Conservation (phyloP, 805 yeast genomes). For the Saturnispora sekii region DNA sequence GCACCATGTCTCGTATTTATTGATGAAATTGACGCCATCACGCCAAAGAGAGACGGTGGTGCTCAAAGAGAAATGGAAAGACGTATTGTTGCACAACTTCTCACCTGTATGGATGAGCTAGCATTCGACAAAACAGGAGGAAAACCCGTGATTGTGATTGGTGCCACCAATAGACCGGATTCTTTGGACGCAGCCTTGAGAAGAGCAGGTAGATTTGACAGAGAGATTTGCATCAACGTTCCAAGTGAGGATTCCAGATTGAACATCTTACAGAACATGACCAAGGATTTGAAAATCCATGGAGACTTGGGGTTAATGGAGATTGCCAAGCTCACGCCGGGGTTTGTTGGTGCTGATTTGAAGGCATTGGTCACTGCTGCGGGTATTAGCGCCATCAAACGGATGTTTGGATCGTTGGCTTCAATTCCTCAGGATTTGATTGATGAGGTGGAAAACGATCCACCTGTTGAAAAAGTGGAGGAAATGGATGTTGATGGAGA, state of each 20-base stretch:
- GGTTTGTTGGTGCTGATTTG: slow-evolving; percentile 95
- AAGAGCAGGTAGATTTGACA: slow-evolving; percentile 93
- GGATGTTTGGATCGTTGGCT: slow-evolving; percentile 65
- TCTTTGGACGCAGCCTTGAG: slow-evolving; percentile 89
- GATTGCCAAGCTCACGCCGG: slow-evolving; percentile 90
- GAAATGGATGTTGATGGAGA: slow-evolving; percentile 5
- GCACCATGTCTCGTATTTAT: slow-evolving; percentile 93
- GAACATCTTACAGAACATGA: slow-evolving; percentile 68
- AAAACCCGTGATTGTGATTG: slow-evolving; percentile 86
- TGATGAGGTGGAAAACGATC: slow-evolving; percentile 20
- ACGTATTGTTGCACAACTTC: slow-evolving; percentile 88
- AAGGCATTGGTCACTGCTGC: slow-evolving; percentile 93
- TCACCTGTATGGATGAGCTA: slow-evolving; percentile 91
- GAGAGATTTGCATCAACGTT: slow-evolving; percentile 91
- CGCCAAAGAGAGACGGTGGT: slow-evolving; percentile 96
- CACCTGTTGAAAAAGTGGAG: background rate
- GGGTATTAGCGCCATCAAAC: slow-evolving; percentile 85
- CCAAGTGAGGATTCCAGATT: slow-evolving; percentile 80
- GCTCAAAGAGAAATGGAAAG: slow-evolving; percentile 99
- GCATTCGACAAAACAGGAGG: slow-evolving; percentile 83
- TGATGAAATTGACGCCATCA: slow-evolving; percentile 96
- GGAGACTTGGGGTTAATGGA: slow-evolving; percentile 61
- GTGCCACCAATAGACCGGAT: slow-evolving; percentile 96
- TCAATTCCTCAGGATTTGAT: slow-evolving; percentile 19
- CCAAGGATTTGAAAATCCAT: slow-evolving; percentile 51